phyloP scores from a whole-genome alignment of 768 basidiomycete species.

The Lepiota brunneoincarnata region DNA sequence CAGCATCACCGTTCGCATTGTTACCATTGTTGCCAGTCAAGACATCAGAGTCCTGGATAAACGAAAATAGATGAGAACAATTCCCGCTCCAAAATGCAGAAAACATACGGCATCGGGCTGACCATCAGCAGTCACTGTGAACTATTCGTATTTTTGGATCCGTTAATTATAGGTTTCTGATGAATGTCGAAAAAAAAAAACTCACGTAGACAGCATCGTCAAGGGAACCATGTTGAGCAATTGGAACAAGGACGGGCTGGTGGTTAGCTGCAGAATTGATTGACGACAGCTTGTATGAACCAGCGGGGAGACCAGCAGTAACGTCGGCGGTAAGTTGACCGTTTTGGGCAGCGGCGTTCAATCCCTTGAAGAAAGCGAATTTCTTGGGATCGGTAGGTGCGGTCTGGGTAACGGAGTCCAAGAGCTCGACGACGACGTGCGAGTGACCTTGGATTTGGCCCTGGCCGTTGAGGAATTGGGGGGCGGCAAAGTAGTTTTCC shows the following conservation, averaged over 20 bases:
- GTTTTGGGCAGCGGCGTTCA: conserved; percentile 40
- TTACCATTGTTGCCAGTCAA: not conserved
- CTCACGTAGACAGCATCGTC: conserved; percentile 58
- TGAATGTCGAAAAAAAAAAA: conserved; percentile 10
- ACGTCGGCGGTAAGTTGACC: conserved; percentile 52
- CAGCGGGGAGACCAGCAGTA: conserved; percentile 51
- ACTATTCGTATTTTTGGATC: conserved; percentile 7
- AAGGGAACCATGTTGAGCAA: conserved; percentile 58
- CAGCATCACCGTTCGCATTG: not conserved
- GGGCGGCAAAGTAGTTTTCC: conserved; percentile 52
- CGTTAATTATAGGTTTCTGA: not conserved
- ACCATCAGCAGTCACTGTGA: conserved; percentile 15
- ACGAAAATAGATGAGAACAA: not conserved
- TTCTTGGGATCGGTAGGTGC: conserved; percentile 44
- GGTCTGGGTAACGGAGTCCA: conserved; percentile 42
- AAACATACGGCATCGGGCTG: conserved; percentile 6
- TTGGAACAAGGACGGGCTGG: conserved; percentile 53
- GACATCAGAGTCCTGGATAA: conserved; percentile 1
- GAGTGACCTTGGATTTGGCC: conserved; percentile 56
- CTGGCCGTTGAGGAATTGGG: conserved; percentile 45
- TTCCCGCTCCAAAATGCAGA: not conserved
- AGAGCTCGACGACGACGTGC: conserved; percentile 54
- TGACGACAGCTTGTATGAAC: conserved; percentile 56
- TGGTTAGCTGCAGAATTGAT: conserved; percentile 62
- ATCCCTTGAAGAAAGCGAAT: conserved; percentile 58